Base-by-base conservation (phyloP, 2,329 filamentous ascomycete genomes). In the Lachnellula subtilissima region DNA sequence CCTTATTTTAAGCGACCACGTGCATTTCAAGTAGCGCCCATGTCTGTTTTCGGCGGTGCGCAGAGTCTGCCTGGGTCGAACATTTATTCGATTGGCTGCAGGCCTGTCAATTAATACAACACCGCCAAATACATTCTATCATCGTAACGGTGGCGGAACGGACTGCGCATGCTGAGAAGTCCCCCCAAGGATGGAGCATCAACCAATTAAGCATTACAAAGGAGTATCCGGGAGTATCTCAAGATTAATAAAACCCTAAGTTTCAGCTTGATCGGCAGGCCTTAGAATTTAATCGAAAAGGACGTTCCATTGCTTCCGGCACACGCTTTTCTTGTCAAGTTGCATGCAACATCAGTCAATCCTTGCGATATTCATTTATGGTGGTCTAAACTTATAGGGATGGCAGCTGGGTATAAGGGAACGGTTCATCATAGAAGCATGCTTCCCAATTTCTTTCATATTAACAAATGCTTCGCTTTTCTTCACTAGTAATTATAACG, bases 331-430 rank as follows among this genome's bases (percentile, higher is more conserved):
- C 52, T 68, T 0, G 57, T 69, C 19, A 64, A 64, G 55, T 63
- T 68, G 2, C 59, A 66, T 39, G 65, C 61, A 12, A 64, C 67
- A n/a, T 67, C 65, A 23, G 67, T 69, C 14, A 69, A 66, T 48
- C 66, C 67, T 1, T 62, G 64, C 25, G 62, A 37, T n/a, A n/a
- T n/a, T n/a, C n/a, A n/a, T n/a, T n/a, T n/a, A n/a, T n/a, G n/a
- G n/a, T n/a, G n/a, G n/a, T 64, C 62, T 11, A 57, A 59, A 17
- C 36, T 68, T 2, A 54, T 68, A 1, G 62, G 54, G 0, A 58
- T 64, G 3, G 67, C 68, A 5, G 50, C 66, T 32, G 64, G 63
- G n/a, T 58, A 65, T 2, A 69, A 69, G 48, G 66, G 64, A 15
- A 66, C 68, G 60, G 43, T 47, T 47, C n/a, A 17, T n/a, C 11